phyloP scores from a whole-genome alignment of 2,329 filamentous ascomycete genomes.

The Colletotrichum zoysiae region DNA sequence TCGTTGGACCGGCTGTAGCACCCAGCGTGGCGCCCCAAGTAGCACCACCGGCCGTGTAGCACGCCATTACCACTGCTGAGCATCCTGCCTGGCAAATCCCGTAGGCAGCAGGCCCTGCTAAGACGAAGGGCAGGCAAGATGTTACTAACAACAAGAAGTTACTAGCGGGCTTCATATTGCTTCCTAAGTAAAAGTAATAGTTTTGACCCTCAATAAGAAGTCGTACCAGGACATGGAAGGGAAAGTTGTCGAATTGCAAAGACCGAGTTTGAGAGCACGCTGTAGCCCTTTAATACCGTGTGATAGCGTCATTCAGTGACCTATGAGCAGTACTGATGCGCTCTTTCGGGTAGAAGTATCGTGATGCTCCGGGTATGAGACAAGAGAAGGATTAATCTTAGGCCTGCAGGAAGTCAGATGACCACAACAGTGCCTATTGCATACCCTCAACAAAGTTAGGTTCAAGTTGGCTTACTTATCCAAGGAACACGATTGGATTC shows the following conservation, averaged over 20 bases:
- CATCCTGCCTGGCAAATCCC: not conserved
- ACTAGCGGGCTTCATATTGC: not conserved
- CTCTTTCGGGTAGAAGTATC: not conserved
- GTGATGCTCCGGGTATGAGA: not conserved
- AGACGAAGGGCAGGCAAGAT: not conserved
- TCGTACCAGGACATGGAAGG: not conserved
- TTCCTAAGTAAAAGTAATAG: not conserved
- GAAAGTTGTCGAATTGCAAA: not conserved
- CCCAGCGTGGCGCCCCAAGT: not conserved
- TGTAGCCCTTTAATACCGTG: not conserved
- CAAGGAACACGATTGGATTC: too few relatives aligned
- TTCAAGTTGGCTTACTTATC: too few relatives aligned
- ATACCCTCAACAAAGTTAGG: not conserved
- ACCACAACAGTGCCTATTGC: not conserved
- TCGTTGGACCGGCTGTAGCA: not conserved
- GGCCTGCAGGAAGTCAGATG: not conserved
- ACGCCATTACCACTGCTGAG: not conserved
- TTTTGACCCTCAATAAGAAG: not conserved
- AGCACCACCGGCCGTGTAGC: not conserved
- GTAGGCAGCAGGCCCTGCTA: not conserved
- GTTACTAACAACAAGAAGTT: not conserved
- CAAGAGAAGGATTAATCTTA: not conserved
- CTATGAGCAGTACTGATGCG: not conserved
- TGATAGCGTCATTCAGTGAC: not conserved
- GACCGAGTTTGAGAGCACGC: not conserved